Percentiles rank a stretch among this genome's conserved stretches.
Evolutionary conservation across 2,329 filamentous ascomycete species (phyloP).

Genomic region (Neofusicoccum kwambonambiense): DNA sequence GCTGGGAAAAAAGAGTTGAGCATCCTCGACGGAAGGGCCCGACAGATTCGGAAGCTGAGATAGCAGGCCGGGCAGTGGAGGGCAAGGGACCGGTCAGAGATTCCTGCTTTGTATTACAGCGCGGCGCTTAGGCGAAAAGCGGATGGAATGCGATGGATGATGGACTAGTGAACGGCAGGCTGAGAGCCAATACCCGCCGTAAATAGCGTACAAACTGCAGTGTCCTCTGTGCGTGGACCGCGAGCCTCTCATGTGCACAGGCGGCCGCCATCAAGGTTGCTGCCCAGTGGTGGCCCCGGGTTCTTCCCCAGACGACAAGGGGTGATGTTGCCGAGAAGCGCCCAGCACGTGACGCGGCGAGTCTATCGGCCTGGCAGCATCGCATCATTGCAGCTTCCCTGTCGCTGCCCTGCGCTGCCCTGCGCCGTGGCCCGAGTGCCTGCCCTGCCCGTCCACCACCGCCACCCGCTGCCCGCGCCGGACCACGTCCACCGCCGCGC

Average conservation of each 20-base stretch:
- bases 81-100: slow-evolving; percentile 3
- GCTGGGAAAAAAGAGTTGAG: neutral
- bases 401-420: too few relatives aligned
- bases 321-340: neutral
- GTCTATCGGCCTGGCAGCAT: neutral
- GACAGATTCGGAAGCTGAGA: neutral
- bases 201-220: slow-evolving; percentile 6
- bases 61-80: neutral
- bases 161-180: neutral
- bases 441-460: too few relatives aligned
- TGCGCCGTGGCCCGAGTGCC: too few relatives aligned
- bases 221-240: neutral
- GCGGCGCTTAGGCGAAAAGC: slow-evolving; percentile 17
- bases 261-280: slow-evolving; percentile 4
- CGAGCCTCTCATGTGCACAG: neutral
- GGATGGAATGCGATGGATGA: neutral
- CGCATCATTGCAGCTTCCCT: neutral
- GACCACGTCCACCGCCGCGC: too few relatives aligned
- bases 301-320: slow-evolving; percentile 14
- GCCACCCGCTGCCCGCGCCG: too few relatives aligned
- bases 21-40: neutral
- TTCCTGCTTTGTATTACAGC: slow-evolving; percentile 16
- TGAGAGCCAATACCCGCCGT: neutral
- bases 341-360: slow-evolving; percentile 4
- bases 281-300: neutral